These are phyloP conservation scores for Tephrocybe sp. DNA, from an alignment of 768 basidiomycete species.

Conservation along the genomic window DNA sequence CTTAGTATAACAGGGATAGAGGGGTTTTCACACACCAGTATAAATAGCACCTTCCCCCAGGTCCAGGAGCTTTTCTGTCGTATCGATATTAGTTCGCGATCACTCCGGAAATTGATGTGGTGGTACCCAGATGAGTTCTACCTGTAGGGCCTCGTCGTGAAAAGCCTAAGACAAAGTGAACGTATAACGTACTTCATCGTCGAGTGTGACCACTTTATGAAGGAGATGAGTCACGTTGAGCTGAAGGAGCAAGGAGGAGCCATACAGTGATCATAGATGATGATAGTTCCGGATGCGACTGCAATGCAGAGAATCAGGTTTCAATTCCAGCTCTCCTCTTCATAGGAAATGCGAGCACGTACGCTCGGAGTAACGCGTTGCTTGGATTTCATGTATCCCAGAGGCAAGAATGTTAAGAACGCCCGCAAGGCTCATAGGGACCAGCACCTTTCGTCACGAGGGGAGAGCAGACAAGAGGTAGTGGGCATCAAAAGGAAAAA, in stretches of 20 bases:
- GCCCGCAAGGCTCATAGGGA: constrained; percentile 7
- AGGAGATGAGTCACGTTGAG: not conserved
- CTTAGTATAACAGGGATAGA: not conserved
- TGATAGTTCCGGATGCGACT: constrained; percentile 53
- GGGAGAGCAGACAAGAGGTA: constrained; percentile 1
- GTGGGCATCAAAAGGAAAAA: constrained; percentile 2
- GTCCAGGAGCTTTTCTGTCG: constrained; percentile 52
- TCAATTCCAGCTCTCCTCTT: not conserved
- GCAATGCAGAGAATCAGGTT: not conserved
- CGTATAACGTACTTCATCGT: constrained; percentile 42
- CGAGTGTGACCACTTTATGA: constrained; percentile 45
- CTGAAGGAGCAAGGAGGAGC: not conserved
- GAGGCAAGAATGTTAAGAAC: constrained; percentile 13
- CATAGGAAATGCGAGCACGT: constrained; percentile 14
- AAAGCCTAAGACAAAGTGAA: not conserved
- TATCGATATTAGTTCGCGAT: not conserved
- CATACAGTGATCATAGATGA: constrained; percentile 54
- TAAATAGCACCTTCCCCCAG: constrained; percentile 50
- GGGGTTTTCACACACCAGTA: constrained; percentile 36
- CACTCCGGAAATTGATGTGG: not conserved
- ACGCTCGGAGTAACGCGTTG: constrained; percentile 43
- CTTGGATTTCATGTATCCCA: constrained; percentile 34
- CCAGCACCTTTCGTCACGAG: not conserved
- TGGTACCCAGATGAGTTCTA: constrained; percentile 55
- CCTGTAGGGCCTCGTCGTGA: constrained; percentile 25